Evolutionary conservation across 768 basidiomycete species (phyloP).

Genomic region (Hydnomerulius pinastri): DNA sequence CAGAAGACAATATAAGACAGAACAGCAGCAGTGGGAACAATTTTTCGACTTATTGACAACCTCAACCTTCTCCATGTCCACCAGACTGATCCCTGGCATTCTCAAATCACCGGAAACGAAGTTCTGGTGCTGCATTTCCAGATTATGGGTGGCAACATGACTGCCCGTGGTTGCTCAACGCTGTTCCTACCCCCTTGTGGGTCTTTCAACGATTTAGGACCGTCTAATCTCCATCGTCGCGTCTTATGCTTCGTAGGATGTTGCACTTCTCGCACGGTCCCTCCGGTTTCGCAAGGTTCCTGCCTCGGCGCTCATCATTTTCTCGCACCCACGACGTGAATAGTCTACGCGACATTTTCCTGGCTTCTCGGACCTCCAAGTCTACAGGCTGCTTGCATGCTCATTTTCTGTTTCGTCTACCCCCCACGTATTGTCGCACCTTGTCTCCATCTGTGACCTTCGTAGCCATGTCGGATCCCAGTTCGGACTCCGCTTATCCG

Average conservation of each 20-base stretch:
- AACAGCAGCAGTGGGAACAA: background rate
- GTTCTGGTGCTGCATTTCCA: no score
- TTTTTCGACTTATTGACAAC: background rate
- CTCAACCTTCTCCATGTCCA: background rate
- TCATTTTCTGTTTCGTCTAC: background rate
- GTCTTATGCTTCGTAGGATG: background rate
- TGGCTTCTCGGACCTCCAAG: background rate
- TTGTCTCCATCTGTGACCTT: no score
- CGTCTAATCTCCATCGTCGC: background rate
- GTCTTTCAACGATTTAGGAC: background rate
- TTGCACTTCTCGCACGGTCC: background rate
- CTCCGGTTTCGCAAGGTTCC: no score
- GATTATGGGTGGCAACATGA: no score
- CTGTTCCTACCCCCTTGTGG: background rate
- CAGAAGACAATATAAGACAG: constrained; percentile 21
- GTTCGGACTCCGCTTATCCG: constrained; percentile 19
- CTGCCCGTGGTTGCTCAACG: background rate
- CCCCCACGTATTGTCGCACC: no score
- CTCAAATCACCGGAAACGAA: no score
- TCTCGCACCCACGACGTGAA: no score
- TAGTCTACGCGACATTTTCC: no score
- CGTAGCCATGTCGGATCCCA: background rate
- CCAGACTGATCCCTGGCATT: background rate
- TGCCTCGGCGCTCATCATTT: no score
- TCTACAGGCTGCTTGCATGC: background rate